These are phyloP conservation scores for Chaetomium sp. DNA, from an alignment of 2,329 filamentous ascomycete genomes.

Conservation along the genomic window DNA sequence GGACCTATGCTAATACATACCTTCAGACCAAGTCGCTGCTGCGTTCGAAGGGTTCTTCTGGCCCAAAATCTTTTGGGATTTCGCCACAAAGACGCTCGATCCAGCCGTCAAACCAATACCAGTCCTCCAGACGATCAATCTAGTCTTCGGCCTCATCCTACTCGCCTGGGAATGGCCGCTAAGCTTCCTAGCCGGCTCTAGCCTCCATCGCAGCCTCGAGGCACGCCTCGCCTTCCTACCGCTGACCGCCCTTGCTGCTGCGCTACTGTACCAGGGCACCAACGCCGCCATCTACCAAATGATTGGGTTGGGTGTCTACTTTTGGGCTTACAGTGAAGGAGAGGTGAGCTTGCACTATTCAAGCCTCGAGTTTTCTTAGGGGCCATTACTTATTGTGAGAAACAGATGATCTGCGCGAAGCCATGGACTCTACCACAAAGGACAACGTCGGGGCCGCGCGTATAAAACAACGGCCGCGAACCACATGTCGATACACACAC, in stretches of 20 bases:
- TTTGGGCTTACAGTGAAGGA: conserved; percentile 95
- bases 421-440: conserved; percentile 63
- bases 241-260: conserved; percentile 64
- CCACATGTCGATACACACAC: conserved; percentile 5
- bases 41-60: conserved; percentile 88
- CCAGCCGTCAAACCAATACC: conserved; percentile 81
- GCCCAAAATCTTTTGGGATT: conserved; percentile 99
- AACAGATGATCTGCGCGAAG: conserved; percentile 58
- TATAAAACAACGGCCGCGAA: conserved; percentile 10
- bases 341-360: conserved; percentile 58
- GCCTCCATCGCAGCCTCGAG: conserved; percentile 81
- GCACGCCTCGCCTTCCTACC: conserved; percentile 77
- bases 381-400: not conserved
- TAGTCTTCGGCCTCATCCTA: conserved; percentile 71
- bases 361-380: not conserved
- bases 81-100: conserved; percentile 85
- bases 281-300: conserved; percentile 90
- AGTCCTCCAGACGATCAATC: conserved; percentile 81
- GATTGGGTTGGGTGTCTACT: conserved; percentile 79
- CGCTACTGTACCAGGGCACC: conserved; percentile 84
- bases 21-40: conserved; percentile 75
- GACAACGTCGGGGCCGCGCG: conserved; percentile 30
- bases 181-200: conserved; percentile 65
- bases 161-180: conserved; percentile 91
- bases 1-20: conserved; percentile 23